Evolutionary conservation across 306 rosid genomes (phyloP).

Genomic region (Cercis canadensis): DNA sequence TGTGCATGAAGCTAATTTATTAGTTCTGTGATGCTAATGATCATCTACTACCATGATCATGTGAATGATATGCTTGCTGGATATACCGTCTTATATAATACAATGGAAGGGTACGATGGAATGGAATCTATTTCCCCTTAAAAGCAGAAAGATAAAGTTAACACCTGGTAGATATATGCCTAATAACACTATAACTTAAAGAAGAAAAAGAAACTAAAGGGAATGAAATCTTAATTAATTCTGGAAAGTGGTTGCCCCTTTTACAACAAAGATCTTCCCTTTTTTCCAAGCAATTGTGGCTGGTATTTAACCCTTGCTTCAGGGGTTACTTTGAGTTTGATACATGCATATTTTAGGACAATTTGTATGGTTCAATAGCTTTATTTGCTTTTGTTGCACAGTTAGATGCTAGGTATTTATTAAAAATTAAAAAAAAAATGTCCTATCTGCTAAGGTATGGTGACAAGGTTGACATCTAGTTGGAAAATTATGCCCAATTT

Average conservation of each 20-base stretch:
- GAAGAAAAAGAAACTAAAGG: slow-evolving; percentile 6
- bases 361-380: slow-evolving; percentile 38
- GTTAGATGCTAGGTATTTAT: neutral
- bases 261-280: slow-evolving; percentile 49
- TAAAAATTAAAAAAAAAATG: neutral
- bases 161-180: slow-evolving; percentile 31
- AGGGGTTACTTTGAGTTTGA: slow-evolving; percentile 19
- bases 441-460: neutral
- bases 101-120: slow-evolving; percentile 46
- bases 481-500: slow-evolving; percentile 32
- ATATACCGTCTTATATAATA: slow-evolving; percentile 45
- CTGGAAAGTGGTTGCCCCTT: slow-evolving; percentile 68
- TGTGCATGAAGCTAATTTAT: neutral
- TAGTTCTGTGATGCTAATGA: slow-evolving; percentile 7
- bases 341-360: slow-evolving; percentile 50
- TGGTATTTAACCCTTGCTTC: slow-evolving; percentile 45
- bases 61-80: slow-evolving; percentile 44
- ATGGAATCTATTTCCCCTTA: slow-evolving; percentile 61
- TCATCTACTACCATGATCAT: slow-evolving; percentile 19
- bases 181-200: slow-evolving; percentile 14
- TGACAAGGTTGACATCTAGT: slow-evolving; percentile 32
- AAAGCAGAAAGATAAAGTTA: slow-evolving; percentile 68
- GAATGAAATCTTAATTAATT: slow-evolving; percentile 37
- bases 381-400: slow-evolving; percentile 16
- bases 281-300: slow-evolving; percentile 46